Conservation (phyloP, 345 rosid genomes). For the Dipteronia sinensis region DNA sequence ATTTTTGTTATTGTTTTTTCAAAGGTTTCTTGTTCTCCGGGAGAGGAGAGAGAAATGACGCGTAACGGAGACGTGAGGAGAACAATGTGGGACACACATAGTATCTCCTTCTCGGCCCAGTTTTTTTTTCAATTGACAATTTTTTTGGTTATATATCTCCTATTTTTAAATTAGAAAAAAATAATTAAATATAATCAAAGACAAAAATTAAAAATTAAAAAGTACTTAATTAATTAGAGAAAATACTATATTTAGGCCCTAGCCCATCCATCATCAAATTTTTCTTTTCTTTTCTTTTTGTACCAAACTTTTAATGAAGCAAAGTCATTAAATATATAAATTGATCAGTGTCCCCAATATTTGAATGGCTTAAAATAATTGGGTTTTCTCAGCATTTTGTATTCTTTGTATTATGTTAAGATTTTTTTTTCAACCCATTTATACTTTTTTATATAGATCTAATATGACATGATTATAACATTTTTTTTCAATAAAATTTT, state of each 20-base stretch:
- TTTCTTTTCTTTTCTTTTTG: too few relatives aligned
- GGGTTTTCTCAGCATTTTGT: too few relatives aligned
- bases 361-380: too few relatives aligned
- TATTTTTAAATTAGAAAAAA: conserved; percentile 2
- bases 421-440: too few relatives aligned
- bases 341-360: too few relatives aligned
- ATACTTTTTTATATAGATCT: too few relatives aligned
- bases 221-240: not conserved
- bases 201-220: too few relatives aligned
- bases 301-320: too few relatives aligned
- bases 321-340: too few relatives aligned
- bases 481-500: too few relatives aligned
- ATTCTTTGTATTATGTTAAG: too few relatives aligned
- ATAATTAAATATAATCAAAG: not conserved
- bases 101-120: conserved; percentile 10
- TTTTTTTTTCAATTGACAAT: not conserved
- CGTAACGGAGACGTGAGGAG: conserved; percentile 34
- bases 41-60: conserved; percentile 22
- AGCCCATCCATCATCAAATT: not conserved
- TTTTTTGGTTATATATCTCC: not conserved
- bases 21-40: conserved; percentile 23
- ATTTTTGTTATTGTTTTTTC: conserved; percentile 16
- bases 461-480: too few relatives aligned
- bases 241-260: not conserved
- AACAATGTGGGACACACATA: conserved; percentile 30